Percentiles rank a stretch among this genome's conserved stretches.
These are phyloP conservation scores for Talinum fruticosum DNA, from an alignment of 148 eudicot species.

Conservation along the genomic window DNA sequence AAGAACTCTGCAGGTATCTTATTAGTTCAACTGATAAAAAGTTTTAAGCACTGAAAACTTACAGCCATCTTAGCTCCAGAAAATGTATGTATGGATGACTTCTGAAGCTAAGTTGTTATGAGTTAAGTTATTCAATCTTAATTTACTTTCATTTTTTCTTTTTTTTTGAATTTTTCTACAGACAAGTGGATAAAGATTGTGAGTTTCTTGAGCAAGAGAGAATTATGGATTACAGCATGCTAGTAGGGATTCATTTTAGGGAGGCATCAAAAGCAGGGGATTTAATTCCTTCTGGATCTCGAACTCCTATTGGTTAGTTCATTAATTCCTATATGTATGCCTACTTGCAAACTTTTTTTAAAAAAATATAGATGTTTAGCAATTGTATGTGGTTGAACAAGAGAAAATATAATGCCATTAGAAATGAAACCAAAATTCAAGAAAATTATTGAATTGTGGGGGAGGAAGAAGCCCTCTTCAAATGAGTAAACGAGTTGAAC, in stretches of 20 bases:
- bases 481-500: too few species aligned
- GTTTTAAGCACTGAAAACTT: background rate
- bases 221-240: constrained; percentile 88
- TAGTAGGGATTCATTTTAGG: constrained; percentile 81
- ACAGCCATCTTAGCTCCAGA: background rate
- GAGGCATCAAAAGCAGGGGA: constrained; percentile 52
- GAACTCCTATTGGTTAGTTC: constrained; percentile 46
- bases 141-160: background rate
- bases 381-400: background rate
- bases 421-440: background rate
- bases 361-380: too few species aligned
- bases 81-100: background rate
- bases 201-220: constrained; percentile 91
- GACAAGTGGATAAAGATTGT: constrained; percentile 86
- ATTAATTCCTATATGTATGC: background rate
- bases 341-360: too few species aligned
- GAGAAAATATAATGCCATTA: background rate
- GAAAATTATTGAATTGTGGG: too few species aligned
- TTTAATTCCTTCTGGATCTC: constrained; percentile 47
- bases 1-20: constrained; percentile 80
- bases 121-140: background rate
- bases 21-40: background rate
- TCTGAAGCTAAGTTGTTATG: background rate
- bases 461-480: too few species aligned
- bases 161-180: too few species aligned